Conservation (phyloP, 1,284 basidiomycete species). For the Boletellus dicymbophilus region DNA sequence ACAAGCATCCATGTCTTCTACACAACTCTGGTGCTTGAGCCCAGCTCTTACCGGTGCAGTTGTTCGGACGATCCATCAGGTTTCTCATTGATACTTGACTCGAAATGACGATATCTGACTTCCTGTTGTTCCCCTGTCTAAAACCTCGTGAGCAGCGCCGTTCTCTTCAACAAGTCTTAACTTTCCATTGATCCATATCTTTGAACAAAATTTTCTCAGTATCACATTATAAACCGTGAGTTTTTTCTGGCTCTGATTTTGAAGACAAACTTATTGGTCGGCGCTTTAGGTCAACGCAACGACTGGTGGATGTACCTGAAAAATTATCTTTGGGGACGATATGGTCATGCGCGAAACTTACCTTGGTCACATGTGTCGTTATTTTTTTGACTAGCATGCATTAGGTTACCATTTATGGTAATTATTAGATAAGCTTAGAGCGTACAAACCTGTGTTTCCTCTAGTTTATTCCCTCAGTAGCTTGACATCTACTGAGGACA, state of each 20-base stretch:
- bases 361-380: conserved; percentile 26
- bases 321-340: conserved; percentile 32
- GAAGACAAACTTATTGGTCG: conserved; percentile 8
- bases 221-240: conserved; percentile 27
- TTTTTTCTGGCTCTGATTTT: not conserved
- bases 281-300: conserved; percentile 16
- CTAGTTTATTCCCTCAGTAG: too few relatives aligned
- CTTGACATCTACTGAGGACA: too few relatives aligned
- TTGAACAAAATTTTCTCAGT: conserved; percentile 3
- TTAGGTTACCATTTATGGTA: too few relatives aligned
- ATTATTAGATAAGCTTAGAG: too few relatives aligned
- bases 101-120: conserved; percentile 24
- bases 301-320: conserved; percentile 32
- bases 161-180: conserved; percentile 9
- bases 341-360: conserved; percentile 28
- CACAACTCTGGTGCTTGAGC: conserved; percentile 25
- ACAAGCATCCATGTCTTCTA: conserved; percentile 4
- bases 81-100: conserved; percentile 29
- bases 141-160: conserved; percentile 14
- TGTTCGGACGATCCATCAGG: conserved; percentile 1
- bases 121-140: conserved; percentile 28
- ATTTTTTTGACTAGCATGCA: too few relatives aligned
- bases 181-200: conserved; percentile 3
- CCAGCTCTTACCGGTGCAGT: conserved; percentile 7
- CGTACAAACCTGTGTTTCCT: too few relatives aligned